A percentile compares a stretch with the other conserved stretches of the same genome.
Evolutionary conservation across 1,139 yeast species (phyloP).

Genomic region (Geotrichum aggregatum): DNA sequence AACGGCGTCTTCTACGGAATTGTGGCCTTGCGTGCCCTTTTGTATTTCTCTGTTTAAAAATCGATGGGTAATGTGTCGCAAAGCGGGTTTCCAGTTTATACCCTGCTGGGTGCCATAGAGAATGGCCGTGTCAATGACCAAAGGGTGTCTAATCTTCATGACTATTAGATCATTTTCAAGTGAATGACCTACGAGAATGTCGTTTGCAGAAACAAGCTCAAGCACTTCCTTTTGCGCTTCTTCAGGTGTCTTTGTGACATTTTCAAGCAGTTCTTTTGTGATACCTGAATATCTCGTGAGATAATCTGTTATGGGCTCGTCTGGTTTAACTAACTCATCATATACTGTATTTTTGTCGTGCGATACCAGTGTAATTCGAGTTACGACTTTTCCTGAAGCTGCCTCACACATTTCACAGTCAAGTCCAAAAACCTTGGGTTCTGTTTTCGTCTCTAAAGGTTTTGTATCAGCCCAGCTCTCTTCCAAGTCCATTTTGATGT

Average conservation of each 20-base stretch:
- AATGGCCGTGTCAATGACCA: constrained; percentile 79
- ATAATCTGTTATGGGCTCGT: constrained; percentile 68
- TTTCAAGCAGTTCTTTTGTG: constrained; percentile 58
- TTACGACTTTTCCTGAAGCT: constrained; percentile 57
- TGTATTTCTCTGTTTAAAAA: constrained; percentile 62
- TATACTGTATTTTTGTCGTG: constrained; percentile 51
- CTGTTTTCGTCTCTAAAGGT: constrained; percentile 34
- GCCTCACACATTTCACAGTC: constrained; percentile 93
- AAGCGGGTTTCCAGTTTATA: constrained; percentile 71
- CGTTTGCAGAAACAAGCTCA: constrained; percentile 57
- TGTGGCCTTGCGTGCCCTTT: constrained; percentile 62
- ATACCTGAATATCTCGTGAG: constrained; percentile 83
- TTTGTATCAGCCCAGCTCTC: constrained; percentile 60
- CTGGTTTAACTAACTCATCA: constrained; percentile 76
- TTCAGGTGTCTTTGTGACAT: constrained; percentile 58
- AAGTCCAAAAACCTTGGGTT: constrained; percentile 65
- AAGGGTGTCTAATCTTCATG: constrained; percentile 68
- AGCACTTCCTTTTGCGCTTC: constrained; percentile 64
- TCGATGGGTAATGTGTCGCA: constrained; percentile 60
- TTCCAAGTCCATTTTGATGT: constrained; percentile 19
- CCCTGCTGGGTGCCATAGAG: constrained; percentile 60
- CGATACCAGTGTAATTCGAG: constrained; percentile 73
- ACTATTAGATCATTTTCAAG: constrained; percentile 83
- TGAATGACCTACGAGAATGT: constrained; percentile 83
- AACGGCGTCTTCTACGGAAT: constrained; percentile 78